Evolutionary conservation across 1,284 basidiomycete genomes (phyloP).

Genomic region (Boletus austroedulis): DNA sequence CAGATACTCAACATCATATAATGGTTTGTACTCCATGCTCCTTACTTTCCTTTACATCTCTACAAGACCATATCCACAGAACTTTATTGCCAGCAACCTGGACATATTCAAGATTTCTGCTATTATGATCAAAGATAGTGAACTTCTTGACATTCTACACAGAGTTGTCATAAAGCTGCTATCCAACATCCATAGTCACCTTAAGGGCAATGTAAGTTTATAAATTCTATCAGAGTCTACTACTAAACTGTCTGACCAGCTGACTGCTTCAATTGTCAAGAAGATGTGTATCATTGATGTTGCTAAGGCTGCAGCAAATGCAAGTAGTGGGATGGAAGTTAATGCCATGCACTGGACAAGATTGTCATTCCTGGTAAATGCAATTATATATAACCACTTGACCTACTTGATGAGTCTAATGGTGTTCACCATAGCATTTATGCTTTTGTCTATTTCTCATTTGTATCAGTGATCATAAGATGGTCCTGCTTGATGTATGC

Average conservation of each 20-base stretch:
- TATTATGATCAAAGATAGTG: not conserved
- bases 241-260: not conserved
- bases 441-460: too few relatives aligned
- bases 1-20: not conserved
- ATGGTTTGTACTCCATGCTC: not conserved
- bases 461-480: too few relatives aligned
- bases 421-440: too few relatives aligned
- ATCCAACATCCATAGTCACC: not conserved
- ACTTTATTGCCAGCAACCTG: not conserved
- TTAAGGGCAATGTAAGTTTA: too few relatives aligned
- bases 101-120: not conserved
- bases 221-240: too few relatives aligned
- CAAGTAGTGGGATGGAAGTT: not conserved
- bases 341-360: not conserved
- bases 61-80: not conserved
- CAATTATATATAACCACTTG: not conserved
- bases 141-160: not conserved
- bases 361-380: not conserved
- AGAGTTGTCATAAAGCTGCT: too few relatives aligned
- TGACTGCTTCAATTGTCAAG: not conserved
- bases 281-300: not conserved
- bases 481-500: too few relatives aligned
- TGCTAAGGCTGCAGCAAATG: not conserved
- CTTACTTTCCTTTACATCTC: not conserved
- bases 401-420: too few relatives aligned